These are phyloP conservation scores for Populus davidiana DNA, from an alignment of 345 rosid genomes.

Conservation along the genomic window DNA sequence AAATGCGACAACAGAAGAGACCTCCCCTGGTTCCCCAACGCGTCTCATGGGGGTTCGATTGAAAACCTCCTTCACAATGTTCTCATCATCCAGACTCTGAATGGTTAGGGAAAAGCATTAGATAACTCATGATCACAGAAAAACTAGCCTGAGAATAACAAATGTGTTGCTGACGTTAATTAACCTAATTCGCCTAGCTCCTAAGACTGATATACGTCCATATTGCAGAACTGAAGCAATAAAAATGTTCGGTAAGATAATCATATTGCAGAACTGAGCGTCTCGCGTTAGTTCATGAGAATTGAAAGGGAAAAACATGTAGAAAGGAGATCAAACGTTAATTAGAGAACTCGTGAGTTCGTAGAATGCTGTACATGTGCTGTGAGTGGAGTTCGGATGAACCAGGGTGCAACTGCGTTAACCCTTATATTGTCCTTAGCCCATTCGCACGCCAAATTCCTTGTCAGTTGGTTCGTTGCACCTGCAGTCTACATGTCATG, in stretches of 20 bases:
- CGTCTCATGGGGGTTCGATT: not conserved
- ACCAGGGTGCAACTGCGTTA: not conserved
- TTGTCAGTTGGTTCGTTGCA: constrained; percentile 2
- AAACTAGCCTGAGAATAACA: no score
- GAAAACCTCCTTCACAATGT: not conserved
- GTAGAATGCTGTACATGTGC: not conserved
- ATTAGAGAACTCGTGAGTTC: not conserved
- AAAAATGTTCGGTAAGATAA: no score
- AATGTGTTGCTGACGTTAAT: no score
- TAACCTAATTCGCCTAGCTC: no score
- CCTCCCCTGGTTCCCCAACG: not conserved
- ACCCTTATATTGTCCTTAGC: constrained; percentile 3
- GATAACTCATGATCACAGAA: not conserved
- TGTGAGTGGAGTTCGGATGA: not conserved
- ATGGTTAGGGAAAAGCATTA: not conserved
- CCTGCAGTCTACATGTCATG: not conserved
- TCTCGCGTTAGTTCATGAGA: no score
- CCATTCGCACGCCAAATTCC: constrained; percentile 3
- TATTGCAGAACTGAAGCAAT: no score
- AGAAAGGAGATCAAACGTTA: not conserved
- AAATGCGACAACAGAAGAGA: not conserved
- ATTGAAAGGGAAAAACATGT: not conserved
- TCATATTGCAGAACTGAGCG: no score
- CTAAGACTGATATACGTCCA: no score
- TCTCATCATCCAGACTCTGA: not conserved